phyloP scores from a whole-genome alignment of 164 flowering plant species.

The Berberis thunbergii region DNA sequence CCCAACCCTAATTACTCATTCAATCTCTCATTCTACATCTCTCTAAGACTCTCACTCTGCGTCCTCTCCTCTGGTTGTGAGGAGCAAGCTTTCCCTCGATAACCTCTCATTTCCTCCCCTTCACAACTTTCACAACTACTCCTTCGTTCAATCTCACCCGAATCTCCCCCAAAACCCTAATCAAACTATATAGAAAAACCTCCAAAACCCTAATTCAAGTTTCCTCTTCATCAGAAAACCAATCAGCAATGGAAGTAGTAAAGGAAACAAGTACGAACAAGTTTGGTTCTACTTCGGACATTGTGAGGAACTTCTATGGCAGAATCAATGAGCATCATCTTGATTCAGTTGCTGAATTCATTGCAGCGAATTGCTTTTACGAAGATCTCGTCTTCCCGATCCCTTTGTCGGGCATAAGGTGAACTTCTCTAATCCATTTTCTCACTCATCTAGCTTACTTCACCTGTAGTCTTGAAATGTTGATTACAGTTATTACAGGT shows the following conservation, averaged over 20 bases:
- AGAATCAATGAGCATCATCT: slow-evolving; percentile 72
- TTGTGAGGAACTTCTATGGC: slow-evolving; percentile 54
- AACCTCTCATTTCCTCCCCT: too few species aligned
- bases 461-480: too few species aligned
- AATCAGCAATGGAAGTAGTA: neutral
- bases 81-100: too few species aligned
- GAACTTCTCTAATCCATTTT: neutral
- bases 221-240: neutral
- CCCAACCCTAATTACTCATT: too few species aligned
- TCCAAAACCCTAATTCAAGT: slow-evolving; percentile 2
- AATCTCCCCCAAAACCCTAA: neutral
- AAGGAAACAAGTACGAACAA: neutral
- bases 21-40: too few species aligned
- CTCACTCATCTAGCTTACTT: too few species aligned
- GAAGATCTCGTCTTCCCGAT: slow-evolving; percentile 84
- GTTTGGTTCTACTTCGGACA: slow-evolving; percentile 27
- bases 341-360: slow-evolving; percentile 49
- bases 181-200: neutral
- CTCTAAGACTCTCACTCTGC: too few species aligned
- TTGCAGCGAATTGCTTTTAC: slow-evolving; percentile 70
- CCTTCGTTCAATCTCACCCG: too few species aligned
- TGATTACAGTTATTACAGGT: too few species aligned
- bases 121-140: too few species aligned
- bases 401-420: slow-evolving; percentile 93
- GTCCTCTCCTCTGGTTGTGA: too few species aligned